These are phyloP conservation scores for Eucalyptus curtisii DNA, from an alignment of 345 rosid species.

Conservation along the genomic window DNA sequence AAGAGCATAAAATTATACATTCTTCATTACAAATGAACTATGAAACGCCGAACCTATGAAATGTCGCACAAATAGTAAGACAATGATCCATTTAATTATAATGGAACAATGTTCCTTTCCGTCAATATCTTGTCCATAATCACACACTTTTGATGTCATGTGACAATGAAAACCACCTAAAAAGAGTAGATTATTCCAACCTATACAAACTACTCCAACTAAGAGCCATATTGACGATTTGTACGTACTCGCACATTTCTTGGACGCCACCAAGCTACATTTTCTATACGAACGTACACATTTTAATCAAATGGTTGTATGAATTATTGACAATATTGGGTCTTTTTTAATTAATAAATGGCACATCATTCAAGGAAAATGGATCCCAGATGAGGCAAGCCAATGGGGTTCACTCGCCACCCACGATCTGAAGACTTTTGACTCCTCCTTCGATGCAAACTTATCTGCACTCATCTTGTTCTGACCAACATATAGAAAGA, in stretches of 20 bases:
- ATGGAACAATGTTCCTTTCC: neutral
- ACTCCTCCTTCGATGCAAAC: neutral
- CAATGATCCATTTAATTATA: neutral
- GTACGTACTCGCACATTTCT: neutral
- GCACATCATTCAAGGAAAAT: neutral
- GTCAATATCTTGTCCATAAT: neutral
- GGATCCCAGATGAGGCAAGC: neutral
- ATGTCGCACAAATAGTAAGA: fast-evolving
- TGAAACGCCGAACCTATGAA: fast-evolving
- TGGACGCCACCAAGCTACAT: neutral
- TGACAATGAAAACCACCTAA: neutral
- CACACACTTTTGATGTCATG: neutral
- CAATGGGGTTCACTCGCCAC: neutral
- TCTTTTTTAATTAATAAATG: neutral
- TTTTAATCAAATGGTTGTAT: neutral
- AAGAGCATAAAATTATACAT: neutral
- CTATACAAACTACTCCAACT: neutral
- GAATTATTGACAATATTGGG: neutral
- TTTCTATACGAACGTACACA: neutral
- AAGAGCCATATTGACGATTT: neutral
- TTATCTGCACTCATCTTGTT: neutral
- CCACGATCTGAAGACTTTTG: neutral
- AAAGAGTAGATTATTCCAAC: neutral
- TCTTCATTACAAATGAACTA: neutral
- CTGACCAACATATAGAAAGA: neutral